Evolutionary conservation across 768 basidiomycete species (phyloP), one percentile per base, ranked within the genome.

Genomic region (Hirschioporus abietinus): DNA sequence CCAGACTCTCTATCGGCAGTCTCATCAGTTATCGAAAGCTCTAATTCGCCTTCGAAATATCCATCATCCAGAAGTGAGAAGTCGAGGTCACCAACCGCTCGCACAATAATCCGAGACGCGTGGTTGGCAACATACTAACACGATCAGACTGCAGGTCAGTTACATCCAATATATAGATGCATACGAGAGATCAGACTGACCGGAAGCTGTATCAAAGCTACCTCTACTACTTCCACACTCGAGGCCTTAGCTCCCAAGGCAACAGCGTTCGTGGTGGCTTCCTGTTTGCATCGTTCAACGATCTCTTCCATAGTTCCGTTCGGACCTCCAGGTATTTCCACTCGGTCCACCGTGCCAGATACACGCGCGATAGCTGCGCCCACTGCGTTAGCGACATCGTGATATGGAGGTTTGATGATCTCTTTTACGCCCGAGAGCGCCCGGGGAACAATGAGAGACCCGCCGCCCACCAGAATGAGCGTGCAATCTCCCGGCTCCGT

Each of bases 391-490:
- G 88, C 87, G 42, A 87, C 85, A 62, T 83, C 81, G 68, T 79
- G 81, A 73, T 79, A 80, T 0, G 83, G 82, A 30, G 83, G 83
- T 17, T 80, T 77, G 65, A 84, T 78, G 20, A 87, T 79, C 64
- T 78, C 78, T 63, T 78, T 80, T 4, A 88, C 82, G 9, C 88
- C 88, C 35, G 73, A 75, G 0, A 90, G 78, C 10, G 74, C 63
- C 9, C 79, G 74, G 0, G 88, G 87, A 10, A 83, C 79, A 35
- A 90, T 78, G 69, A 89, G 84, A 0, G 85, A 83, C 5, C 88
- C 88, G 18, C 88, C 88, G 25, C 88, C 88, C 42, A 89, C 88
- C 1, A 90, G 80, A 30, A 88, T 80, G 12, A 88, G 79, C 26
- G 86, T 82, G 59, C 83, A 79, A 70, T 85, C 83, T 26, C 82